Evolutionary conservation across 768 basidiomycete species (phyloP).

Genomic region (Russula sp.): DNA sequence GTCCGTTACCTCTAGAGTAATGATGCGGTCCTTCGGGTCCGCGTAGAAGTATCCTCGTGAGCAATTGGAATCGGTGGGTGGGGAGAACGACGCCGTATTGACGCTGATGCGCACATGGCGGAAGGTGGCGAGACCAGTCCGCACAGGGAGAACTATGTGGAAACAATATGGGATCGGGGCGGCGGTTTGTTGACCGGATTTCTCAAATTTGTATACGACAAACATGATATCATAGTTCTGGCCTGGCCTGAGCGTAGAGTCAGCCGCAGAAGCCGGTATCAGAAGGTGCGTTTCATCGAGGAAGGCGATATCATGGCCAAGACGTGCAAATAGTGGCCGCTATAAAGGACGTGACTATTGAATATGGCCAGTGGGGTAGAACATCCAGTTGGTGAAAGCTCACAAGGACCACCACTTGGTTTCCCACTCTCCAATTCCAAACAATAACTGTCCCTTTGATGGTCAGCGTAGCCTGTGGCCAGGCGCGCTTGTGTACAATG

Average conservation of each 20-base stretch:
- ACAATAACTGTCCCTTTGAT: conserved; percentile 8
- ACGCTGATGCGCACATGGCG: conserved; percentile 9
- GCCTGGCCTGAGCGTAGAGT: conserved; percentile 14
- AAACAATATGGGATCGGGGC: conserved; percentile 15
- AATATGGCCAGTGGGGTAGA: not conserved
- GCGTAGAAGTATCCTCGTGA: conserved; percentile 14
- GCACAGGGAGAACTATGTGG: conserved; percentile 9
- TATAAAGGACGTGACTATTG: not conserved
- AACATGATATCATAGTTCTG: conserved; percentile 14
- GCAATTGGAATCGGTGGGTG: not conserved
- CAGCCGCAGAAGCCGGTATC: conserved; percentile 11
- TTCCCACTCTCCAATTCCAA: conserved; percentile 24
- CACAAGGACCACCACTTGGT: conserved; percentile 13
- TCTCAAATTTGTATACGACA: conserved; percentile 10
- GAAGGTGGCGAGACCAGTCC: conserved; percentile 16
- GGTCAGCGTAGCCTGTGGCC: not conserved
- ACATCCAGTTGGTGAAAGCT: not conserved
- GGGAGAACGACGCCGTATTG: conserved; percentile 19
- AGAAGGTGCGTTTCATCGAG: conserved; percentile 22
- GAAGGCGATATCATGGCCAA: conserved; percentile 16
- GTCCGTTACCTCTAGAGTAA: conserved; percentile 18
- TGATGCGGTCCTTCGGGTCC: conserved; percentile 19
- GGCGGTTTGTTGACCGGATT: not conserved
- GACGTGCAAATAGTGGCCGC: conserved; percentile 12
- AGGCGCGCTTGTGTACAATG: conserved; percentile 7